Evolutionary conservation across 352 stramenopile species (phyloP).

Genomic region (Pythium utonaiense): DNA sequence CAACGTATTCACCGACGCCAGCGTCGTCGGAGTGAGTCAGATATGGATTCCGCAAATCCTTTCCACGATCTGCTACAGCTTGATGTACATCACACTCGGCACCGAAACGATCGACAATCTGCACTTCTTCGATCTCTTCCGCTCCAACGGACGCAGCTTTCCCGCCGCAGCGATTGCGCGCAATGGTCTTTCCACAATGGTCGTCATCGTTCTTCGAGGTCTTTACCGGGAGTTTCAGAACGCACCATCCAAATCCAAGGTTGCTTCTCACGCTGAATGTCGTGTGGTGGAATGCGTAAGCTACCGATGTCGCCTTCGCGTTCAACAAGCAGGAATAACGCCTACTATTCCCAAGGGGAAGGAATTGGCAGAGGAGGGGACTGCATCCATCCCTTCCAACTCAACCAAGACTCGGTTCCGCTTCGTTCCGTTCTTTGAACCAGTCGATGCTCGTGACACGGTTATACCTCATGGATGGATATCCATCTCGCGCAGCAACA

Average conservation of each 20-base stretch:
- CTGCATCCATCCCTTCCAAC: neutral
- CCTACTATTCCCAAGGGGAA: no score
- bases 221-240: neutral
- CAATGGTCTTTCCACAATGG: neutral
- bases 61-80: neutral
- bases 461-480: neutral
- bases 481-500: neutral
- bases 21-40: neutral
- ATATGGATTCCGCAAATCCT: neutral
- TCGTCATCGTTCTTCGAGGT: neutral
- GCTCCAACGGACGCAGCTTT: neutral
- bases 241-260: neutral
- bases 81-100: neutral
- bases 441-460: neutral
- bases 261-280: neutral
- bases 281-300: neutral
- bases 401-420: neutral
- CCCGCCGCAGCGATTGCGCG: neutral
- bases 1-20: neutral
- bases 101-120: neutral
- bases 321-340: no score
- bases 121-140: neutral
- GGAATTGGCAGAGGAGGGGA: no score
- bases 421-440: neutral
- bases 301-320: neutral